Evolutionary conservation across 305 asterid genomes (phyloP).

Genomic region (Solanum hybrid): DNA sequence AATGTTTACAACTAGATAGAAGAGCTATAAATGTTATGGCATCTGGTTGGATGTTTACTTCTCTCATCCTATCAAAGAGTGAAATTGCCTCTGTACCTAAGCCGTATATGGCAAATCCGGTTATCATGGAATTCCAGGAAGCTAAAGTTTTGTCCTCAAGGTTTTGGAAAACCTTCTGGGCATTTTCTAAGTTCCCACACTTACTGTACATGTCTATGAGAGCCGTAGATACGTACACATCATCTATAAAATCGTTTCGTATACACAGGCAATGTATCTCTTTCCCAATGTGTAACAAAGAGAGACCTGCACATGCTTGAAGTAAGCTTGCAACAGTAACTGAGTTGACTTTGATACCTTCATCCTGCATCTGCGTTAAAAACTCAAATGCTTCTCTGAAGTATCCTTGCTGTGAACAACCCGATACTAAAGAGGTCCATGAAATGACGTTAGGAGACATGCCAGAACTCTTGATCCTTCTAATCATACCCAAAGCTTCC

Average conservation of each 20-base stretch:
- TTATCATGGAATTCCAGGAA: conserved; percentile 48
- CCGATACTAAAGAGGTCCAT: conserved; percentile 70
- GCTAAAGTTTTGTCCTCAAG: conserved; percentile 29
- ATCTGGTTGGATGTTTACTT: conserved; percentile 34
- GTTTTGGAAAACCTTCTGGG: conserved; percentile 17
- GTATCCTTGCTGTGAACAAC: conserved; percentile 39
- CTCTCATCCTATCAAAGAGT: conserved; percentile 33
- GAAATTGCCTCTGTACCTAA: conserved; percentile 33
- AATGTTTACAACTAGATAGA: conserved; percentile 43
- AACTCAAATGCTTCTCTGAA: conserved; percentile 24
- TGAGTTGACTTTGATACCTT: conserved; percentile 33
- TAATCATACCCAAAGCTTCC: conserved; percentile 36
- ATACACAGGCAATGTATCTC: conserved; percentile 29
- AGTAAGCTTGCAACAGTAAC: conserved; percentile 40
- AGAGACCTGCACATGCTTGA: conserved; percentile 36
- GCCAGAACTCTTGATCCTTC: conserved; percentile 23
- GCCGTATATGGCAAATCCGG: conserved; percentile 37
- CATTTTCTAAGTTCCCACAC: conserved; percentile 36
- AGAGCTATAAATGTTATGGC: conserved; percentile 50
- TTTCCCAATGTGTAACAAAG: conserved; percentile 42
- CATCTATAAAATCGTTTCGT: conserved; percentile 18
- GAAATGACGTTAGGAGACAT: conserved; percentile 42
- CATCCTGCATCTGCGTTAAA: conserved; percentile 35
- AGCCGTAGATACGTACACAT: conserved; percentile 38
- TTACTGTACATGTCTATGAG: conserved; percentile 47